Evolutionary conservation across 2,329 filamentous ascomycete genomes (phyloP), one percentile per base, ranked within the genome.

Genomic region (Penicillium sp.): DNA sequence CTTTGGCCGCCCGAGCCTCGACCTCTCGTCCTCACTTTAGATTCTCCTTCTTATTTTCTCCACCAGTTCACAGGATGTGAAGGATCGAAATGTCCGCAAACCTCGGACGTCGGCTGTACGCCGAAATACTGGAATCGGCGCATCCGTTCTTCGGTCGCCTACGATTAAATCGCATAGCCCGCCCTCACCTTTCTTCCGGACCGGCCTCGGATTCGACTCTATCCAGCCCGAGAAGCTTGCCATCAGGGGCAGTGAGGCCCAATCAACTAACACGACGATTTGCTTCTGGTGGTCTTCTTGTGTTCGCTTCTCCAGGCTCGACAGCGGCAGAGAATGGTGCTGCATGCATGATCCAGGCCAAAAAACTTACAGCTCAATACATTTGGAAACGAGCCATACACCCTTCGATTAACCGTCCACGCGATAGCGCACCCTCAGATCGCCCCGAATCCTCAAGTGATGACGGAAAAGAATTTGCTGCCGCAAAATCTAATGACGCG

Each of bases 201-300:
- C 55, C 39, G 33, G 24, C 50, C 25, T 49, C 51, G 33, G 52
- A 58, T 49, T 53, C 49, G 8, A 43, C 51, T 34, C 39, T 52
- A 27, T 37, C 44, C 39, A 50, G 25, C 38, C 39, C 43, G 12
- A 51, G 45, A 32, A 50, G 49, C 29, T 56, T 64, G 33, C 60
- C 51, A 29, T 54, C 61, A 43, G 43, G 54, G 5, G 48, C 58
- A 9, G 57, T 46, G 25, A 64, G 59, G 49, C 57, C 64, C 26
- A 64, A 66, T 47, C 70, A 75, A 60, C 66, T 75, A 25, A 74
- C 73, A 9, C 73, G 72, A 49, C 77, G 75, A 58, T 78, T 79
- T 59, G 75, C 77, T 32, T 80, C 78, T 1, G 76, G 79, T 25
- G 75, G 79, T 5, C 67, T 81, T 33, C 66, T 82, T 26, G 72